Evolutionary conservation across 2,329 filamentous ascomycete genomes (phyloP), one percentile per base, ranked within the genome.

Genomic region (Fonsecaea pugnacius): DNA sequence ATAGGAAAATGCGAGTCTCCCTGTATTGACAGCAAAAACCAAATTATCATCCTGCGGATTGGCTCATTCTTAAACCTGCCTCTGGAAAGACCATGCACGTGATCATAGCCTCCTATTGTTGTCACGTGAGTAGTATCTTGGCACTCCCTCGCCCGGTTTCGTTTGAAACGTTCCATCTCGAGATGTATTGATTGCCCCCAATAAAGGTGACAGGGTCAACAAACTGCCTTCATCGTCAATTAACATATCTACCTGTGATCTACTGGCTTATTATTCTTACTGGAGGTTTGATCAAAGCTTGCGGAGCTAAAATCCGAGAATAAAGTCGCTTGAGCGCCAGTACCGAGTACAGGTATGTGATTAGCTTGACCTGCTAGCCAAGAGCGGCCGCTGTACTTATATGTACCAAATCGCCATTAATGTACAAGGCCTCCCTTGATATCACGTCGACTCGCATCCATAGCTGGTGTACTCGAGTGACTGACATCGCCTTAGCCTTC

Each of bases 91-190:
- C 33, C 40, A 3, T 8, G 14, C 64, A 66, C 60, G 64, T 66
- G 64, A 60, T 14, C 33, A 27, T 56, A 54, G 56, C 64, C 64
- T 65, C 56, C 48, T 52, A 33, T 12, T 8, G 14, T 14, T 3
- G 27, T 62, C 64, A 66, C 60, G 43, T 63, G 64, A 46, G 27
- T 2, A 1, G 10, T 8, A 27, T 60, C 64, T 66, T 66, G 64
- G 64, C 64, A 52, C 24, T 56, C 57, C 54, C 36, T 51, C 36
- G 56, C 12, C 10, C n/a, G n/a, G 40, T 32, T 16, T 48, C 32
- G 14, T 27, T 21, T 24, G 18, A 38, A 59, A 40, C 43, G 57
- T 43, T 51, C 40, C 32, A 38, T 5, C 16, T 58, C 12, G 32
- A 40, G 38, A 40, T 59, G 43, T n/a, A 59, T 58, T 24, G 10